phyloP scores from a whole-genome alignment of 2,329 filamentous ascomycete genomes.

The Saccharata proteae region DNA sequence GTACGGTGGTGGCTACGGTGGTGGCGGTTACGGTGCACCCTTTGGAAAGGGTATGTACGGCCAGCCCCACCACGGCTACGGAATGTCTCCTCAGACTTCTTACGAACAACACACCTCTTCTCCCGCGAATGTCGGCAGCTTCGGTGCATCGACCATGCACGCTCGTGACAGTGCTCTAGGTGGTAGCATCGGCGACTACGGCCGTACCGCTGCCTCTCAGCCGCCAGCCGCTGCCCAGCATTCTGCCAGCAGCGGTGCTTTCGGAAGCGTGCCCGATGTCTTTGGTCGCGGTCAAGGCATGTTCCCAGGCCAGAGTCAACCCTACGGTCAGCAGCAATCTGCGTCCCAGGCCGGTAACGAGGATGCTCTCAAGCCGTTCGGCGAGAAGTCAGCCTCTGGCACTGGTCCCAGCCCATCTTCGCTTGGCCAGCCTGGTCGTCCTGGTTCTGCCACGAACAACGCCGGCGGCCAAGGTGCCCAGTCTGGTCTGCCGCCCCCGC shows the following conservation, averaged over 20 bases:
- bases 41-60: conserved; percentile 52
- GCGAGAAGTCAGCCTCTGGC: conserved; percentile 40
- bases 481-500: conserved; percentile 41
- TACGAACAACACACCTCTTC: conserved; percentile 53
- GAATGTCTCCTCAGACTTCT: conserved; percentile 41
- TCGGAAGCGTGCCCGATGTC: conserved; percentile 44
- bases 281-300: conserved; percentile 47
- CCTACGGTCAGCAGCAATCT: conserved; percentile 38
- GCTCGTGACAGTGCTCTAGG: conserved; percentile 34
- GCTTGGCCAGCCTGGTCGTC: conserved; percentile 49
- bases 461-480: conserved; percentile 40
- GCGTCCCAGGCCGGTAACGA: conserved; percentile 38
- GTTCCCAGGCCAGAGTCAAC: conserved; percentile 40
- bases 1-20: conserved; percentile 43
- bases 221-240: conserved; percentile 43
- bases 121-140: conserved; percentile 46
- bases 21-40: conserved; percentile 35
- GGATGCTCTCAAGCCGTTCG: conserved; percentile 45
- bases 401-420: conserved; percentile 49
- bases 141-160: conserved; percentile 34
- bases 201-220: conserved; percentile 45
- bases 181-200: conserved; percentile 46
- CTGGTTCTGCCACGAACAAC: conserved; percentile 51
- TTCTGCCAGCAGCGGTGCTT: conserved; percentile 36
- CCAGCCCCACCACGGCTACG: conserved; percentile 49